Conservation (phyloP, 202 grass and related monocot genomes). For the Miscanthus sacchariflorus region DNA sequence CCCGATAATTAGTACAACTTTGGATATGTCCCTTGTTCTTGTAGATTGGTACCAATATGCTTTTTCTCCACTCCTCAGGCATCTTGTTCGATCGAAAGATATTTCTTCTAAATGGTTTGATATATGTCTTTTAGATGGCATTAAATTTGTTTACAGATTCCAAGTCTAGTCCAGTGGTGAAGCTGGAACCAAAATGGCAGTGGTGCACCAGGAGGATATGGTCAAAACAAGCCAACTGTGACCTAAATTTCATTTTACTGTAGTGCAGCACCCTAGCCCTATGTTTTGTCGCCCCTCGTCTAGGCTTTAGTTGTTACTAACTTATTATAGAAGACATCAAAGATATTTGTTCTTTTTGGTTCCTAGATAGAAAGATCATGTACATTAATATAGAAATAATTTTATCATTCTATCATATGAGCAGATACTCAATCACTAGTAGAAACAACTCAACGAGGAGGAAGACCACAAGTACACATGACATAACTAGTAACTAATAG, state of each 20-base stretch:
- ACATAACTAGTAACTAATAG: conserved; percentile 20
- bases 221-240: neutral
- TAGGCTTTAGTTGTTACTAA: conserved; percentile 18
- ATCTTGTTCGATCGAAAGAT: no score
- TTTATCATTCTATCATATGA: neutral
- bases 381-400: conserved; percentile 12
- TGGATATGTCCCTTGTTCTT: no score
- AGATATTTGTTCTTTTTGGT: neutral
- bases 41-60: no score
- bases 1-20: no score
- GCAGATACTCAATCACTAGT: neutral
- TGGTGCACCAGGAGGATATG: neutral
- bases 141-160: neutral
- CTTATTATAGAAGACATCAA: conserved; percentile 23
- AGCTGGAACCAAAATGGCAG: conserved; percentile 7
- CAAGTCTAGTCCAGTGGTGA: neutral
- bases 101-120: neutral
- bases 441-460: neutral
- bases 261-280: neutral
- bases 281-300: neutral
- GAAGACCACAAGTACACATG: neutral
- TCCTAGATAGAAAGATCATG: neutral
- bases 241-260: conserved; percentile 1
- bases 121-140: conserved; percentile 15
- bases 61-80: no score